phyloP scores from a whole-genome alignment of 2,329 filamentous ascomycete species.

The Arthrobotrys musiformis region DNA sequence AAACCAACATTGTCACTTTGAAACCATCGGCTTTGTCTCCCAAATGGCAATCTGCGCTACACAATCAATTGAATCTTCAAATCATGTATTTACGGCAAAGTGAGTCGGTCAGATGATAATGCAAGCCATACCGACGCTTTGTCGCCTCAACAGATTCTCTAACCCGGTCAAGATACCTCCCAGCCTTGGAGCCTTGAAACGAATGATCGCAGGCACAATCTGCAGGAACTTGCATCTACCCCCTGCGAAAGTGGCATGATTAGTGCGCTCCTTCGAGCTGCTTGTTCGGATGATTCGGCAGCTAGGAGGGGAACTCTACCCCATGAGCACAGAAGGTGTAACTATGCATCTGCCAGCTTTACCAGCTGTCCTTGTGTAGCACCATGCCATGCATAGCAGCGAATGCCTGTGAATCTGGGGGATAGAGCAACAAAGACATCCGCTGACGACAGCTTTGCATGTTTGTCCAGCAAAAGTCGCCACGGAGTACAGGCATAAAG shows the following conservation, averaged over 20 bases:
- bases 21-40: not conserved
- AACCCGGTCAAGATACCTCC: constrained; percentile 5
- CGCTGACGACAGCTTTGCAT: not conserved
- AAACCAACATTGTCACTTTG: not conserved
- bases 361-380: constrained; percentile 13
- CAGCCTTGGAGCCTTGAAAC: constrained; percentile 4
- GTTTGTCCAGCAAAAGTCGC: constrained; percentile 4
- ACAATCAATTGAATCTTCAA: constrained; percentile 6
- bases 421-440: not conserved
- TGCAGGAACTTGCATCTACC: constrained; percentile 27
- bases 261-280: constrained; percentile 22
- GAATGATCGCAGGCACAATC: constrained; percentile 14
- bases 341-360: not conserved
- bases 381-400: not conserved
- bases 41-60: not conserved
- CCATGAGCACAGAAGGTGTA: not conserved
- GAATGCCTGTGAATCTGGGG: not conserved
- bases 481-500: constrained; percentile 1
- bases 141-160: constrained; percentile 13
- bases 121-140: not conserved
- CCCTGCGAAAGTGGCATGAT: constrained; percentile 44
- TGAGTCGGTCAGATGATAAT: not conserved
- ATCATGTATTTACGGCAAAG: not conserved
- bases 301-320: constrained; percentile 2
- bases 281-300: constrained; percentile 43